Base-by-base conservation (phyloP, 2,329 filamentous ascomycete species). In the Blastomyces emzantsi region DNA sequence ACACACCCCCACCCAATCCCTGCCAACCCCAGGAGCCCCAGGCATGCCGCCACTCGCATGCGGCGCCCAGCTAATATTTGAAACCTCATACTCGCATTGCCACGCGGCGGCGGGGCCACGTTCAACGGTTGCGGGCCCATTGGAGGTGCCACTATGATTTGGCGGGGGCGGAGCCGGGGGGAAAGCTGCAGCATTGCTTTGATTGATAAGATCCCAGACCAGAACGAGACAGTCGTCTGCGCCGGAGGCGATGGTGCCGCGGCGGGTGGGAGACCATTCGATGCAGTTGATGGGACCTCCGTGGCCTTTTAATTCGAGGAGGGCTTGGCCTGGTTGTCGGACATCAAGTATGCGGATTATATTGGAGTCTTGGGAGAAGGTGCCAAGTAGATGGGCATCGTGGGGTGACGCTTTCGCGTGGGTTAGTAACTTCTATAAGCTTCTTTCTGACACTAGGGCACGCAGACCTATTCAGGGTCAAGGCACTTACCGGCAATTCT, bases 281-380 rank as follows among this genome's bases (percentile, higher is more conserved):
- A 97, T 89, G 71, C 90, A 94, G 77, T 96, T 97, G 64, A 99
- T 84, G 8, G 90, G 78, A 4, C 90, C 89, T 28, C 86, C 85
- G 73, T 99, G 93, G 28, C 94, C 94, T 58, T 90, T 90, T 47
- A 99, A 86, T 74, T 99, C 94, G 33, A 99, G 85, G 4, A 99
- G 83, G 2, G 94, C 94, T 76, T 97, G 94, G 6, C 94, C 94
- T 0, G 94, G 94, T 77, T 99, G 94, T 59, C 94, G 88, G 2
- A 97, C 93, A 72, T 99, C 94, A 39, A 99, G 86, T 62, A 99
- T 96, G 58, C 94, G 90, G 73, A 99, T 92, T 43, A 96, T 81
- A 70, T 88, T 92, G 3, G 90, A 96, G 73, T 97, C 94, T 72
- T 92, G 88, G 22, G 94, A 93, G 75, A 99, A 97, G 0, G 94